Evolutionary conservation across 805 yeast genomes (phyloP), one percentile per base, ranked within the genome.

Genomic region (Candida tallmaniae): DNA sequence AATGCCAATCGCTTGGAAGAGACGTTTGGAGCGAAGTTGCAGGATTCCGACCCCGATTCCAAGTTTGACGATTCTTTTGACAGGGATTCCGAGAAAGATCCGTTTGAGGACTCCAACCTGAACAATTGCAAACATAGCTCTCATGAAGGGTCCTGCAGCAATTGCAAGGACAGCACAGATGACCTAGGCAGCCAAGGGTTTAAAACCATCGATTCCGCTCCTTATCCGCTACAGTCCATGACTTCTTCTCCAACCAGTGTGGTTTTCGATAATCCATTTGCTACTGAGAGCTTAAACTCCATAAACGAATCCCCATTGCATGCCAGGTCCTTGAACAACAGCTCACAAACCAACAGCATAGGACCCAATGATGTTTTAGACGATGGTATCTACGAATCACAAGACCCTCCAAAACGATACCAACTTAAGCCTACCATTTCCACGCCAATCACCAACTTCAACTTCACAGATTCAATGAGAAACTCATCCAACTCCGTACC

Each of bases 211-310:
- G n/a, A n/a, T n/a, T 8, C 23, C 7, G 14, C 20, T 6, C 38
- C 34, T 12, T 50, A 50, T 34, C 52, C 54, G 11, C 18, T 44
- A 15, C 41, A 38, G 29, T 42, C 42, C 9, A 38, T 42, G 14
- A 41, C 19, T 9, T 40, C 42, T 25, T 42, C 47, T 12, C 46
- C 41, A 5, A 26, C 39, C 19, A 30, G 31, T 11, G 9, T 29
- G 11, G 15, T 34, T 2, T 35, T 19, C 22, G 38, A 35, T 3
- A 16, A 29, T 30, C 28, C 36, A 25, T 14, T 35, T n/a, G 23
- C 31, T 9, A 28, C 36, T 13, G 21, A 32, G n/a, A 40, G 37
- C 18, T 31, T 27, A 6, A 20, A 20, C 29, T 21, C 32, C 4
- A 27, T 36, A 21, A 27, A 32, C 27, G 12, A 23, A 9, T 29